Evolutionary conservation across 2,329 filamentous ascomycete genomes (phyloP), one percentile per base, ranked within the genome.

Genomic region (Fusarium austroafricanum): DNA sequence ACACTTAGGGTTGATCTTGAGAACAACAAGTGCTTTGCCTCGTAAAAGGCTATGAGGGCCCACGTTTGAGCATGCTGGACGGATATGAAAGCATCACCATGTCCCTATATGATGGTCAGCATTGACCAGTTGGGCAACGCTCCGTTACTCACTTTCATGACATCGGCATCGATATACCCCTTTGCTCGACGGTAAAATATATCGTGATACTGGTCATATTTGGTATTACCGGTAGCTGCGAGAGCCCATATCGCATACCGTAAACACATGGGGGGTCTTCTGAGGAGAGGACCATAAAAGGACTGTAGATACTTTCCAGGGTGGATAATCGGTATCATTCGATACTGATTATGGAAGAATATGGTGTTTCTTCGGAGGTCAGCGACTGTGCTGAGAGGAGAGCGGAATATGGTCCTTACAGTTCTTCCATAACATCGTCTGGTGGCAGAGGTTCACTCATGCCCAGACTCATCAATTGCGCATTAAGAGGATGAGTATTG

Each of bases 181-280:
- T 94, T 87, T 6, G 94, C 88, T 40, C 93, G 87, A 50, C 88
- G 86, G 75, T 97, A 97, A 73, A 97, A 94, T 46, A 94, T 85
- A 10, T 92, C 89, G 63, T 93, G 89, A 38, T 93, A 86, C 10
- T 82, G 81, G 10, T 85, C 83, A 73, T 96, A 96, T 74, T 93
- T 93, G 39, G 92, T 86, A 31, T 90, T 87, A 2, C 90, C 83
- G 15, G 88, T 86, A 7, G 93, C 89, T 10, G 92, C 92, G 71
- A 92, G 82, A n/a, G 90, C 87, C 93, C 94, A 97, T 76, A 97
- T 92, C 23, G 90, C 90, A 78, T 97, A 97, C 73, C 94, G 87
- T 40, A 97, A 80, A 73, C 89, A 92, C 74, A 96, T 88, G 2
- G 94, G 92, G 4, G 95, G 94, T 57, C 92, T 90, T 83, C 90